These are phyloP conservation scores for Neurospora sp. DNA, from an alignment of 495 filamentous ascomycete species.

Conservation along the genomic window DNA sequence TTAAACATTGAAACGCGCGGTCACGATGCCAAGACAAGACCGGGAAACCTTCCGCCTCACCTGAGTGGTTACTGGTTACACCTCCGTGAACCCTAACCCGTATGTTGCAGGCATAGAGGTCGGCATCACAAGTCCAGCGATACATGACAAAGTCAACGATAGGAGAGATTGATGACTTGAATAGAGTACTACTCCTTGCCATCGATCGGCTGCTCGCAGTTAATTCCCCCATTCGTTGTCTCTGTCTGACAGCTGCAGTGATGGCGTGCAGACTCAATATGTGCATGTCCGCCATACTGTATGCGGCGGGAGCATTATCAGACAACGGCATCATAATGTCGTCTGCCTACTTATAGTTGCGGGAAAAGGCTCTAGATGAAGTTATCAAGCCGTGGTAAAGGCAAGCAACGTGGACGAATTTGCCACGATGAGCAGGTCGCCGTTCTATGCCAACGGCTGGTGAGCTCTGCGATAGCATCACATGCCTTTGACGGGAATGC, in stretches of 20 bases:
- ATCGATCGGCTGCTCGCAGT: neutral
- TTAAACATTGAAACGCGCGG: neutral
- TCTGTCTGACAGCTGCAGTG: neutral
- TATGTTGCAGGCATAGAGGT: neutral
- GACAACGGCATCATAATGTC: neutral
- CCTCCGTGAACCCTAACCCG: neutral
- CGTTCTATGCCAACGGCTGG: neutral
- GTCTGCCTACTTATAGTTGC: neutral
- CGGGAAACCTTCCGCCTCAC: neutral
- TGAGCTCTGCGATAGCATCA: neutral
- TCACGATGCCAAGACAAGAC: neutral
- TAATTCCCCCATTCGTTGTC: neutral
- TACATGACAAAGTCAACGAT: neutral
- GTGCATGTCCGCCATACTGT: neutral
- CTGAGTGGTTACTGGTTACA: neutral
- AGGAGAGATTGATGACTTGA: neutral
- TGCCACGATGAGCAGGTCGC: neutral
- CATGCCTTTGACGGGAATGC: neutral
- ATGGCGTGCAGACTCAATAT: neutral
- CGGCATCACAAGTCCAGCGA: neutral
- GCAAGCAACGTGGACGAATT: neutral
- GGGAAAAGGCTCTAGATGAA: neutral
- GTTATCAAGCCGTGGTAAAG: neutral
- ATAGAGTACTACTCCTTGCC: neutral
- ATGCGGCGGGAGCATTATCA: neutral